Percentiles rank a stretch among this genome's conserved stretches.
Evolutionary conservation across 495 filamentous ascomycete species (phyloP).

Genomic region (Xylaria flabelliformis): DNA sequence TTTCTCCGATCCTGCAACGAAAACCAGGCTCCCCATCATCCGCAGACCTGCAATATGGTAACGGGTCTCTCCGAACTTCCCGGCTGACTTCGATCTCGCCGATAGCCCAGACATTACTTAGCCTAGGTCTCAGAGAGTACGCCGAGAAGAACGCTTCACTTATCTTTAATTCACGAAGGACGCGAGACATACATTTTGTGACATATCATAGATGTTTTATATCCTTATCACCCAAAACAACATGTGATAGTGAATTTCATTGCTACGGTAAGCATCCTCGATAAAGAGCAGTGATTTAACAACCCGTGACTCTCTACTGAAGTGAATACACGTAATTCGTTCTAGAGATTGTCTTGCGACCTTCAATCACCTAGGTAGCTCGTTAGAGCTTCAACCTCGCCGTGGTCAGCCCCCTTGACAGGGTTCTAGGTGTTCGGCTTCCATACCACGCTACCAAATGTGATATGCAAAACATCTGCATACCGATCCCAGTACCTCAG

Average conservation of each 20-base stretch:
- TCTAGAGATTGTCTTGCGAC: neutral
- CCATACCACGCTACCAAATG: neutral
- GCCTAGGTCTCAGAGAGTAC: neutral
- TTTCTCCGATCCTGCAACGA: neutral
- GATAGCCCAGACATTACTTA: neutral
- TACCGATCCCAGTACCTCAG: neutral
- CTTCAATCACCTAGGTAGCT: neutral
- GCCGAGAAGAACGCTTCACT: neutral
- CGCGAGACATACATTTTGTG: neutral
- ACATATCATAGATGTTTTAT: neutral
- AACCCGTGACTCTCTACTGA: neutral
- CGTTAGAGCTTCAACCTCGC: neutral
- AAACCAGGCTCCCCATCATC: neutral
- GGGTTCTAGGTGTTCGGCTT: neutral
- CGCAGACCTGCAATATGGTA: too few species aligned
- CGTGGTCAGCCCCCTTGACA: neutral
- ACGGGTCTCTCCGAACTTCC: neutral
- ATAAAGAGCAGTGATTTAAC: neutral
- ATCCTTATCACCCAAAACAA: too few species aligned
- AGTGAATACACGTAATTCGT: neutral
- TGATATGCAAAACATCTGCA: neutral
- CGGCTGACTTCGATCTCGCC: neutral
- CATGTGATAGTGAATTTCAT: neutral
- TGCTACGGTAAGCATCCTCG: neutral
- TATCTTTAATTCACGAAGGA: neutral